Percentiles rank a stretch among this genome's conserved stretches.
These are phyloP conservation scores for Tetrapisispora nanseiensis DNA, from an alignment of 805 yeast species.

Conservation along the genomic window DNA sequence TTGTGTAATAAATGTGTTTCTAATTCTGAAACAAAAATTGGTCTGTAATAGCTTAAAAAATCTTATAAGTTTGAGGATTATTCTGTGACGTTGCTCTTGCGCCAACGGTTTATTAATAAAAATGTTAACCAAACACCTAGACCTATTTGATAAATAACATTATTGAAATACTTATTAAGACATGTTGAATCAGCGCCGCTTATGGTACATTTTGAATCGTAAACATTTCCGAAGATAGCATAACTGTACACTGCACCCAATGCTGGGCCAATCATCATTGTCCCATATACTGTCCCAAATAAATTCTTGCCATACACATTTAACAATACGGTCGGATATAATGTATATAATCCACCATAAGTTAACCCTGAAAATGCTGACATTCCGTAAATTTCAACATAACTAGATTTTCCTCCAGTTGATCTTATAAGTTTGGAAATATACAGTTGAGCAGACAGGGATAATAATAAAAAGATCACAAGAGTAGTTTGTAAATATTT, in stretches of 20 bases:
- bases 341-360: slow-evolving; percentile 79
- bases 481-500: slow-evolving; percentile 28
- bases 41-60: too few relatives aligned
- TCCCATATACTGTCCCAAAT: slow-evolving; percentile 89
- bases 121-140: background rate
- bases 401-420: slow-evolving; percentile 18
- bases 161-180: slow-evolving; percentile 11
- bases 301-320: slow-evolving; percentile 80
- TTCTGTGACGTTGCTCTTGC: background rate
- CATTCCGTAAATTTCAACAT: slow-evolving; percentile 4
- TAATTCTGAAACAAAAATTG: too few relatives aligned
- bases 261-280: slow-evolving; percentile 83
- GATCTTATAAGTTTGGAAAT: slow-evolving; percentile 13
- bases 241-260: slow-evolving; percentile 65
- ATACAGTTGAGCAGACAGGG: slow-evolving; percentile 31
- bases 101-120: background rate
- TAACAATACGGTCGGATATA: slow-evolving; percentile 77
- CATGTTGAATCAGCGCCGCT: slow-evolving; percentile 2
- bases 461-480: slow-evolving; percentile 26
- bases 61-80: too few relatives aligned
- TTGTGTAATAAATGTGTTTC: too few relatives aligned
- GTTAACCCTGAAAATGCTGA: slow-evolving; percentile 54
- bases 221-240: slow-evolving; percentile 53
- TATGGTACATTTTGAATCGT: slow-evolving; percentile 34
- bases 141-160: background rate